Evolutionary conservation across 192 early-diverging fungal genomes (phyloP).

Genomic region (Coemansia sp.): DNA sequence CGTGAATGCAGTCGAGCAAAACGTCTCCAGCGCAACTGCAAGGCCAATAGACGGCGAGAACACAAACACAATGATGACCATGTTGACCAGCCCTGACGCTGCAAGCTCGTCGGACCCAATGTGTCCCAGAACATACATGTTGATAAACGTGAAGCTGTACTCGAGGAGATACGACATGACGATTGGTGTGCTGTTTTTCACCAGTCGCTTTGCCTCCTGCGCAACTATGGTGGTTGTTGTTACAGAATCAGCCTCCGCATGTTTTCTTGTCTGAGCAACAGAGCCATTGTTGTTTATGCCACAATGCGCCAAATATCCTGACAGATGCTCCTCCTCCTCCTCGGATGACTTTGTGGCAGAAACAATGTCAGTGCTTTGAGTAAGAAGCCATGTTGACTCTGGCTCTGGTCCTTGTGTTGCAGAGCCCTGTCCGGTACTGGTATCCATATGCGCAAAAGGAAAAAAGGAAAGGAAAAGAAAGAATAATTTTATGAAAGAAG

Average conservation of each 20-base stretch:
- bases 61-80: slow-evolving; percentile 72
- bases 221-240: slow-evolving; percentile 12
- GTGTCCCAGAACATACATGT: slow-evolving; percentile 64
- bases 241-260: slow-evolving; percentile 12
- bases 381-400: too few relatives aligned
- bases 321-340: too few relatives aligned
- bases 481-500: too few relatives aligned
- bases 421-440: too few relatives aligned
- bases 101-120: slow-evolving; percentile 67
- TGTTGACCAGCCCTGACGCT: slow-evolving; percentile 68
- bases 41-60: slow-evolving; percentile 70
- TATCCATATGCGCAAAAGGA: too few relatives aligned
- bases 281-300: too few relatives aligned
- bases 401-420: too few relatives aligned
- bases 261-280: neutral
- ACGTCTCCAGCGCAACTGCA: slow-evolving; percentile 12
- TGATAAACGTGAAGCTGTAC: slow-evolving; percentile 64
- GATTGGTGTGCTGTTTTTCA: slow-evolving; percentile 24
- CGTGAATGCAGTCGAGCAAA: too few relatives aligned
- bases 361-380: too few relatives aligned
- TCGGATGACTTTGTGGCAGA: too few relatives aligned
- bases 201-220: slow-evolving; percentile 24
- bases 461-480: too few relatives aligned
- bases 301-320: too few relatives aligned
- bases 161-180: slow-evolving; percentile 61